Conservation (phyloP, 352 stramenopile species). For the Globisporangium irregulare region DNA sequence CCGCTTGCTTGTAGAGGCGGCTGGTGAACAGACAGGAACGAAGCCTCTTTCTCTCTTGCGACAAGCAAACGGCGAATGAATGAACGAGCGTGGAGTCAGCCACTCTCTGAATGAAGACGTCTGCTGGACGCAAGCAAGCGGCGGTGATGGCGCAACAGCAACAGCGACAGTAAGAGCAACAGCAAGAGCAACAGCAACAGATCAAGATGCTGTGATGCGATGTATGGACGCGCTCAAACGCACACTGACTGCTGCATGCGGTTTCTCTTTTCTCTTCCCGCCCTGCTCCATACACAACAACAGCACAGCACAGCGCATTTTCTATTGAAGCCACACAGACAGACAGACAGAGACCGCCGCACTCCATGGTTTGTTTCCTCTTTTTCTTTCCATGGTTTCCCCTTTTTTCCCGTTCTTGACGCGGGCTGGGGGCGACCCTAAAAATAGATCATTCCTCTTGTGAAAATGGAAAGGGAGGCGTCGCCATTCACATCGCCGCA, state of each 20-base stretch:
- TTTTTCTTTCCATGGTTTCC: conserved; percentile 9
- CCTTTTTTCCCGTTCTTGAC: background rate
- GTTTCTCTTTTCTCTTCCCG: conserved; percentile 4
- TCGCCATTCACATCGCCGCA: background rate
- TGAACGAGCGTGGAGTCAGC: background rate
- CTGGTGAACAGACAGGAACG: background rate
- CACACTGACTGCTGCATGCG: background rate
- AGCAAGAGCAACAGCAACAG: no score
- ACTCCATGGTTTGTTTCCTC: background rate
- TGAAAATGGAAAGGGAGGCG: background rate
- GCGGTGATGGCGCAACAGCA: no score
- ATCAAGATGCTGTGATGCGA: background rate
- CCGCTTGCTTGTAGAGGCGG: background rate
- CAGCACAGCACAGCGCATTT: background rate
- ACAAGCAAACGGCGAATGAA: background rate
- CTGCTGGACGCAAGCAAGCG: background rate
- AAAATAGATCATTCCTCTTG: conserved; percentile 4
- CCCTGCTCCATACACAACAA: background rate
- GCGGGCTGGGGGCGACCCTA: background rate
- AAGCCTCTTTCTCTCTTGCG: background rate
- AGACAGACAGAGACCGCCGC: background rate
- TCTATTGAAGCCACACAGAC: background rate
- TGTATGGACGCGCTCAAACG: conserved; percentile 1
- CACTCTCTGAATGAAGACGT: background rate
- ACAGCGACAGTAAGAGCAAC: no score